phyloP scores from a whole-genome alignment of 2,329 filamentous ascomycete species.

The Biscogniauxia sp. region DNA sequence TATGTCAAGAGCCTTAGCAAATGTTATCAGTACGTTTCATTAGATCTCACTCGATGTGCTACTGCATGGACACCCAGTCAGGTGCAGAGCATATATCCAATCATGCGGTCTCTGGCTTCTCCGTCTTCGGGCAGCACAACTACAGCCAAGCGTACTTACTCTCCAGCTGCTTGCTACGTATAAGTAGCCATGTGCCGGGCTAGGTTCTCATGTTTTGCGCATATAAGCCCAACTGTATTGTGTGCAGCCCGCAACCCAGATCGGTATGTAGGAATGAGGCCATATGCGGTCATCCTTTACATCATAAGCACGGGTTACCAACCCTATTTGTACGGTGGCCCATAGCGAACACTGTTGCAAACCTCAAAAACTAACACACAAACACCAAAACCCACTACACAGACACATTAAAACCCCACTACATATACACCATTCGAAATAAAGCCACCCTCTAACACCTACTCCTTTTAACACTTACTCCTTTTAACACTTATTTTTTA shows the following conservation, averaged over 20 bases:
- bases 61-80: not conserved
- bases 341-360: too few species aligned
- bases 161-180: not conserved
- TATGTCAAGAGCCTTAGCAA: not conserved
- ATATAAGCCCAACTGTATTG: not conserved
- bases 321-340: too few species aligned
- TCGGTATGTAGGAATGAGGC: not conserved
- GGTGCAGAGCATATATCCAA: not conserved
- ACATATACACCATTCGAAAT: too few species aligned
- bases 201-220: not conserved
- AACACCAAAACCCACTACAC: too few species aligned
- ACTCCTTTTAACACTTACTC: too few species aligned
- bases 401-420: too few species aligned
- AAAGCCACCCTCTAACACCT: too few species aligned
- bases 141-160: not conserved
- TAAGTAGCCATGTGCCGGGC: not conserved
- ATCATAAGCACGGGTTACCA: not conserved
- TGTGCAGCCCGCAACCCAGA: not conserved
- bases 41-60: not conserved
- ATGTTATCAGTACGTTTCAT: not conserved
- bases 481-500: too few species aligned
- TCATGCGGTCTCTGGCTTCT: not conserved
- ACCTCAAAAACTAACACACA: too few species aligned
- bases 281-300: not conserved
- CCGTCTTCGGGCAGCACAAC: not conserved